phyloP scores from a whole-genome alignment of 176 grass and related monocot species.

The Themeda triandra region DNA sequence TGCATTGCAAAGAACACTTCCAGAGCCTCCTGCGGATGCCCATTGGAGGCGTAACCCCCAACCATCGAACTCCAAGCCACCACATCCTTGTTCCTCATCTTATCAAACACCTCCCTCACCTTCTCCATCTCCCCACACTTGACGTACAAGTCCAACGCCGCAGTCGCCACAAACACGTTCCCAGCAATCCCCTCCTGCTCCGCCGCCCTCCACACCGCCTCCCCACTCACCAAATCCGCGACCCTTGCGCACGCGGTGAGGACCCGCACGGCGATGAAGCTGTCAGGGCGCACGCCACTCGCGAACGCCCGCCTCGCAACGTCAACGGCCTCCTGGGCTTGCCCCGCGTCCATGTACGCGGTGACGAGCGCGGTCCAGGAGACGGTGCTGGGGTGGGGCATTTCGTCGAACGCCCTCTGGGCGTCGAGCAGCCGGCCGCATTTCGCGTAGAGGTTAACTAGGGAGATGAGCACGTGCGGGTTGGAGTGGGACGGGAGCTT shows the following conservation, averaged over 20 bases:
- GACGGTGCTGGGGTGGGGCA: slow-evolving; percentile 36
- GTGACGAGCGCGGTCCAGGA: slow-evolving; percentile 73
- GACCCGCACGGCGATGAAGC: slow-evolving; percentile 47
- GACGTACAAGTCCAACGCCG: slow-evolving; percentile 49
- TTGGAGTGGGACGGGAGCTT: slow-evolving; percentile 46
- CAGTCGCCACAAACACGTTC: slow-evolving; percentile 51
- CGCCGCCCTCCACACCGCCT: slow-evolving; percentile 28
- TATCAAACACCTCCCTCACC: slow-evolving; percentile 50
- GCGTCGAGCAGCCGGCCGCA: slow-evolving; percentile 34
- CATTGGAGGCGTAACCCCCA: slow-evolving; percentile 59
- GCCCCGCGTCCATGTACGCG: slow-evolving; percentile 38
- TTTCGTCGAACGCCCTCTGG: slow-evolving; percentile 61
- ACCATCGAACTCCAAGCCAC: slow-evolving; percentile 66
- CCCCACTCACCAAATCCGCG: slow-evolving; percentile 36
- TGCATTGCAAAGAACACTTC: slow-evolving; percentile 62
- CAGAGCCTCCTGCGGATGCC: slow-evolving; percentile 48
- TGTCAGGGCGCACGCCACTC: slow-evolving; percentile 41
- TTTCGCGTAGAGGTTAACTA: slow-evolving; percentile 43
- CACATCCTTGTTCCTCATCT: slow-evolving; percentile 45
- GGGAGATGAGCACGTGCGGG: slow-evolving; percentile 53
- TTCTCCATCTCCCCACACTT: slow-evolving; percentile 56
- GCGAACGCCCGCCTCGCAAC: slow-evolving; percentile 19
- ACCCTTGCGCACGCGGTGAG: slow-evolving; percentile 49
- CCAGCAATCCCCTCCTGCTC: slow-evolving; percentile 17
- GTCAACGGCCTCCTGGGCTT: slow-evolving; percentile 6